Evolutionary conservation across 805 yeast genomes (phyloP), one percentile per base, ranked within the genome.

Genomic region (Grigorovia humatica): DNA sequence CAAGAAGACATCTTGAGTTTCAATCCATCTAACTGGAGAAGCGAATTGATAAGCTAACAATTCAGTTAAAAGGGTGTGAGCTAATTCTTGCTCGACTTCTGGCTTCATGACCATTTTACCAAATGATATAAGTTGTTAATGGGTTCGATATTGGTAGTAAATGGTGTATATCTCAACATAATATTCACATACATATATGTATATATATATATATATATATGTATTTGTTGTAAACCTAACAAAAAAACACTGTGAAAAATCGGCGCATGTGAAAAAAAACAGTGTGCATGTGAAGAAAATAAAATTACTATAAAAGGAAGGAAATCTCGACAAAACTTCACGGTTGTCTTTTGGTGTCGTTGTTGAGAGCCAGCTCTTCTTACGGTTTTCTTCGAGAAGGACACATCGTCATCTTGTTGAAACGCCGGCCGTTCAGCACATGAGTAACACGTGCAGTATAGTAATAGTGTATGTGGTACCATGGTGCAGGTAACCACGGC

Each of bases 11-110:
- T 93, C 99, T 74, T 93, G 99, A 56, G 99, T 93, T 70, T 95
- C 99, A 70, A 95, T 93, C 98, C 99, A 93, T 79, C 98, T 83
- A 58, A 93, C 99, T 47, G 99, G 99, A 56, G 97, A 90, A 48
- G 99, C 99, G 66, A 93, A 93, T 73, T 93, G 99, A 74, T 90
- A 93, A 51, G 99, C 98, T 74, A 93, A 79, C 62, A 93, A 82
- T 78, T 93, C 99, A 29, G 97, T 89, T 68, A 93, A 78, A 58
- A 93, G 77, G 59, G 87, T 83, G 70, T 93, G 98, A 60, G 99
- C 95, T 59, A 93, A 81, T 70, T 93, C 98, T 75, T 93, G 99
- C 76, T 93, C 95, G 55, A 89, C 83, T 78, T 93, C 98, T 60
- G 99, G 96, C 60, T 74, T 74, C 78, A 74, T 74, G 43, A 55